Evolutionary conservation across 2,329 filamentous ascomycete species (phyloP).

Genomic region (Rhexocercosporidium sp.): DNA sequence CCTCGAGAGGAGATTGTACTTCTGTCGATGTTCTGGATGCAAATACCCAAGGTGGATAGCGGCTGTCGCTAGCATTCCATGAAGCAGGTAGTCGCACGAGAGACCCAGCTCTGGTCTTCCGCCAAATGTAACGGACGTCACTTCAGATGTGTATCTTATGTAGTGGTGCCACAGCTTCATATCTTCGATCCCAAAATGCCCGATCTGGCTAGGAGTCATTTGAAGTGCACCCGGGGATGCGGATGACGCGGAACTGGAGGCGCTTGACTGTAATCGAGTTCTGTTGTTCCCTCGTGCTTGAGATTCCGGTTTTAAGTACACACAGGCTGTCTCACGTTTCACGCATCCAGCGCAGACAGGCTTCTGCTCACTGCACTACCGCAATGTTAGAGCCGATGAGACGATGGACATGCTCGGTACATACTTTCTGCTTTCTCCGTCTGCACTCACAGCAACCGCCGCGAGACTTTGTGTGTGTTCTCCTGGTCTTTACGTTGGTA

Average conservation of each 20-base stretch:
- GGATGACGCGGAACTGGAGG: not conserved
- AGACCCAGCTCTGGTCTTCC: constrained; percentile 11
- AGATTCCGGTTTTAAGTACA: not conserved
- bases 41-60: constrained; percentile 18
- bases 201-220: not conserved
- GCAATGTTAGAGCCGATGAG: not conserved
- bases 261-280: not conserved
- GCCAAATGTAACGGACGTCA: not conserved
- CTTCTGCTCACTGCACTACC: constrained; percentile 18
- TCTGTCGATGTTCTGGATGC: not conserved
- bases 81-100: constrained; percentile 18
- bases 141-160: constrained; percentile 14
- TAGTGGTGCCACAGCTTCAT: constrained; percentile 28
- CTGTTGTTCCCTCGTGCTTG: not conserved
- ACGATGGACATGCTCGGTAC: not conserved
- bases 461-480: constrained; percentile 55
- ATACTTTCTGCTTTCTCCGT: constrained; percentile 65
- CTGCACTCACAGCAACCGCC: constrained; percentile 72
- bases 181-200: constrained; percentile 22
- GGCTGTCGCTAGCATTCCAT: constrained; percentile 16
- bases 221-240: not conserved
- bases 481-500: constrained; percentile 6
- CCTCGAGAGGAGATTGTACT: constrained; percentile 5
- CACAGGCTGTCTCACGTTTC: constrained; percentile 9
- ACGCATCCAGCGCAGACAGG: constrained; percentile 16